Conservation (phyloP, 108 stramenopile species). For the Skeletonema menzelii region DNA sequence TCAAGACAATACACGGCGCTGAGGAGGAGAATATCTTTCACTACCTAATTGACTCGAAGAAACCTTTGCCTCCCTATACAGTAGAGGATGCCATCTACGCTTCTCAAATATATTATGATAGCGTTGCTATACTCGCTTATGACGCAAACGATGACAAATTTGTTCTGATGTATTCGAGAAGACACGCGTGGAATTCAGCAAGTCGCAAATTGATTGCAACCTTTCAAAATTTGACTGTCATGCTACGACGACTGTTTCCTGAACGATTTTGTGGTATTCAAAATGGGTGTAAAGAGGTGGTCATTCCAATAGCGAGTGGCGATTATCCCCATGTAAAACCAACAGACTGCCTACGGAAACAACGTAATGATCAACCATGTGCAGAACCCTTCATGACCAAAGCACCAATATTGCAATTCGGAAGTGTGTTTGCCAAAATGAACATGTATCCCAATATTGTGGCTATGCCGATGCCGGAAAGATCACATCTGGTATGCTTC, state of each 20-base stretch:
- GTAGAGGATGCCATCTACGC: constrained; percentile 1
- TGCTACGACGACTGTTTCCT: not conserved
- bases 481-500: not conserved
- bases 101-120: not conserved
- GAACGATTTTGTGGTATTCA: not conserved
- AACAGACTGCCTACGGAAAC: not conserved
- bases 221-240: not conserved
- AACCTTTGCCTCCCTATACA: not conserved
- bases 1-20: not conserved
- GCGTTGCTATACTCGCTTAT: not conserved
- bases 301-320: not conserved
- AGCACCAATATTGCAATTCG: not conserved
- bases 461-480: constrained; percentile 3
- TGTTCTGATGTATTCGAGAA: not conserved
- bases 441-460: not conserved
- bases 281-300: not conserved
- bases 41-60: not conserved
- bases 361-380: not conserved
- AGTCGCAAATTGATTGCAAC: not conserved
- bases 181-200: not conserved
- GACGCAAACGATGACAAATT: not conserved
- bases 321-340: not conserved
- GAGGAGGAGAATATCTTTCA: not conserved
- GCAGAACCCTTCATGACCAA: not conserved
- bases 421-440: not conserved